phyloP scores from a whole-genome alignment of 345 rosid species.

The Nasturtium officinale region DNA sequence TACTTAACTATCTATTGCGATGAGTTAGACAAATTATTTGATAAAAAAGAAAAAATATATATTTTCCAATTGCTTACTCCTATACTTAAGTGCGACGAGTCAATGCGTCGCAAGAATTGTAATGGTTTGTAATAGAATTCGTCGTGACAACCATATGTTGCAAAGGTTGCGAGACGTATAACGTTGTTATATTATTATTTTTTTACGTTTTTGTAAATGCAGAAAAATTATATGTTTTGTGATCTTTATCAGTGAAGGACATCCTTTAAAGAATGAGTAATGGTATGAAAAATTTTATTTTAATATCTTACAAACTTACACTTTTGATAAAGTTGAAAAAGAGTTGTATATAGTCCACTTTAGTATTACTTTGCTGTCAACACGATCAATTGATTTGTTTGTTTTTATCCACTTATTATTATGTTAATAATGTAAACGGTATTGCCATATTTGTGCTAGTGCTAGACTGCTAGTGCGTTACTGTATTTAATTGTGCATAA shows the following conservation, averaged over 20 bases:
- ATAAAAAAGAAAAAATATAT: not conserved
- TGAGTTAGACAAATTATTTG: not conserved
- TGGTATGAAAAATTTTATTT: not conserved
- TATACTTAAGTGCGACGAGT: not conserved
- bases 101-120: slow-evolving; percentile 5
- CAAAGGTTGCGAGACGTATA: not conserved
- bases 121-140: not conserved
- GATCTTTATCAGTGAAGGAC: not conserved
- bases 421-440: not conserved
- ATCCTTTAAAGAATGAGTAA: not conserved
- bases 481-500: slow-evolving; percentile 22
- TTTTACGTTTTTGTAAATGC: not conserved
- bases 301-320: slow-evolving; percentile 6
- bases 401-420: not conserved
- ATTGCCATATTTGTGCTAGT: not conserved
- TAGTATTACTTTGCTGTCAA: not conserved
- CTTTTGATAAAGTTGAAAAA: slow-evolving; percentile 3
- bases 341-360: not conserved
- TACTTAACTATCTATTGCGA: not conserved
- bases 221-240: not conserved
- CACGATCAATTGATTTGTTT: not conserved
- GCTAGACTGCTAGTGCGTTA: not conserved
- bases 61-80: not conserved
- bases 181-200: not conserved
- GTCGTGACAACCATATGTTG: not conserved